A percentile compares a stretch with the other conserved stretches of the same genome.
phyloP scores from a whole-genome alignment of 108 stramenopile species.

The Cyclotella baltica region DNA sequence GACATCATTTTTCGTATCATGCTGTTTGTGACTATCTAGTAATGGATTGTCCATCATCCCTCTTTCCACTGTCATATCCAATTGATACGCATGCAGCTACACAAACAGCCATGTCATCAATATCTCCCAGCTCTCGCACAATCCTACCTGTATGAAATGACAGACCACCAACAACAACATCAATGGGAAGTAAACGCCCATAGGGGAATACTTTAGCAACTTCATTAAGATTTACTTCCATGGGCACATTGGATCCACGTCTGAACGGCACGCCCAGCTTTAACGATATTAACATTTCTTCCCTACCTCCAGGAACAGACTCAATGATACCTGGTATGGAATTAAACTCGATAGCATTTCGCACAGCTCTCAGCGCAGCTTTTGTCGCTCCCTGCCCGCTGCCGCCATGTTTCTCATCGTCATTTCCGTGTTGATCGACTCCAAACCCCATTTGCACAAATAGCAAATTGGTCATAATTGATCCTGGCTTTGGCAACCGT shows the following conservation, averaged over 20 bases:
- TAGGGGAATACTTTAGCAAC: slow-evolving; percentile 72
- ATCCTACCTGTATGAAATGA: slow-evolving; percentile 75
- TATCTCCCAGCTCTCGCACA: slow-evolving; percentile 73
- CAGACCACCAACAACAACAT: slow-evolving; percentile 65
- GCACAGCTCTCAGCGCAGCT: slow-evolving; percentile 74
- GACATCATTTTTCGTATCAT: slow-evolving; percentile 58
- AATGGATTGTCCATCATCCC: not conserved
- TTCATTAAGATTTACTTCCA: slow-evolving; percentile 44
- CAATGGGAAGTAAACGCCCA: slow-evolving; percentile 68
- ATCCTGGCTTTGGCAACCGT: slow-evolving; percentile 42
- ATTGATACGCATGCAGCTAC: slow-evolving; percentile 74
- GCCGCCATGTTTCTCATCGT: slow-evolving; percentile 18
- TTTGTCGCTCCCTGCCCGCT: slow-evolving; percentile 68
- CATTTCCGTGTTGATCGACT: slow-evolving; percentile 76
- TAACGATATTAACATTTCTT: slow-evolving; percentile 73
- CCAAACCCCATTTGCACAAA: slow-evolving; percentile 87
- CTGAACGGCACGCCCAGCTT: slow-evolving; percentile 64
- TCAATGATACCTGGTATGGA: slow-evolving; percentile 84
- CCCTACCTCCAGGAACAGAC: slow-evolving; percentile 69
- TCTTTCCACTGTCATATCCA: slow-evolving; percentile 60
- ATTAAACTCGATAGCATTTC: slow-evolving; percentile 92
- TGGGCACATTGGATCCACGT: slow-evolving; percentile 19
- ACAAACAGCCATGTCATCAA: slow-evolving; percentile 70
- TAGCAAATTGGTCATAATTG: slow-evolving; percentile 57
- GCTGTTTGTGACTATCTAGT: slow-evolving; percentile 47